Conservation (phyloP, 2,329 filamentous ascomycete genomes). For the Teratosphaeria epicoccoides region DNA sequence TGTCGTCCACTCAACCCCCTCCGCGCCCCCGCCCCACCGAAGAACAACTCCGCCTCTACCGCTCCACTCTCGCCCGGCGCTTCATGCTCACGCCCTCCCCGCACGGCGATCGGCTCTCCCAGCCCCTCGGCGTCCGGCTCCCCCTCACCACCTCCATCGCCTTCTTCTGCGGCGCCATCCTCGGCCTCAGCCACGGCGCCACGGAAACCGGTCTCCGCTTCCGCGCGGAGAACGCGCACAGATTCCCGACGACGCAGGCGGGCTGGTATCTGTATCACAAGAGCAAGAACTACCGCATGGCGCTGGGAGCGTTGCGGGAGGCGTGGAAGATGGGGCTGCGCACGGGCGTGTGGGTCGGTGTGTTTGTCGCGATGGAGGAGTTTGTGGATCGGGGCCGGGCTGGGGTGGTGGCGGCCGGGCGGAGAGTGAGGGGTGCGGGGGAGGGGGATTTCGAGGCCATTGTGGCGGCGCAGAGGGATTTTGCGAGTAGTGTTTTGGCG, state of each 20-base stretch:
- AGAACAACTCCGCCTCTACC: neutral
- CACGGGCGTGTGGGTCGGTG: conserved; percentile 60
- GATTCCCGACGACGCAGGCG: conserved; percentile 62
- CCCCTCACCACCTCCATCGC: conserved; percentile 18
- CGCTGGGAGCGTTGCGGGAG: conserved; percentile 66
- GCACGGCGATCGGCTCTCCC: conserved; percentile 19
- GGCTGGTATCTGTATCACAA: conserved; percentile 99
- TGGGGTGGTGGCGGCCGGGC: conserved; percentile 41
- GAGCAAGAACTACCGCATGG: conserved; percentile 84
- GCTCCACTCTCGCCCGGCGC: neutral
- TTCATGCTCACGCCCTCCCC: neutral
- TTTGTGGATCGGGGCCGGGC: conserved; percentile 68
- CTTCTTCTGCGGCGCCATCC: conserved; percentile 18
- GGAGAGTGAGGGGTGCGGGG: conserved; percentile 29
- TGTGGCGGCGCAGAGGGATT: conserved; percentile 47
- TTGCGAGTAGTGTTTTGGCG: conserved; percentile 69
- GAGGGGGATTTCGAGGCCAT: conserved; percentile 28
- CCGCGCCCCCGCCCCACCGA: neutral
- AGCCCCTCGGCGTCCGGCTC: conserved; percentile 24
- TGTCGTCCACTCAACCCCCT: neutral
- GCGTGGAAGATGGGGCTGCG: conserved; percentile 63
- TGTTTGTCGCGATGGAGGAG: conserved; percentile 76
- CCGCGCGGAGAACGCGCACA: conserved; percentile 91
- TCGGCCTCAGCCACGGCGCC: conserved; percentile 25
- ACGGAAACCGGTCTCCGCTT: conserved; percentile 57